Conservation (phyloP, 805 yeast species). For the Priceomyces castillae region DNA sequence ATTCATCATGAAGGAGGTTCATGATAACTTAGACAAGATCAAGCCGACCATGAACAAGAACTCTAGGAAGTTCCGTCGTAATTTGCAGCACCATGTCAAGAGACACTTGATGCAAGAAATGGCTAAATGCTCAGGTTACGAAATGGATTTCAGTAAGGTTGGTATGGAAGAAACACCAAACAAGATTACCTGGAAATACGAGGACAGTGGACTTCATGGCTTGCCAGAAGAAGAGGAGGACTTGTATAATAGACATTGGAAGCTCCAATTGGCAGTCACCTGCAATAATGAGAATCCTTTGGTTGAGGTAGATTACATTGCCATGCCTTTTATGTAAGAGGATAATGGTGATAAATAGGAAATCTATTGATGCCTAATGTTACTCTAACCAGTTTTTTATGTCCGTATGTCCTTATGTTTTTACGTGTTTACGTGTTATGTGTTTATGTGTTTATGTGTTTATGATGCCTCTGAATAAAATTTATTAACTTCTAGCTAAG, state of each 20-base stretch:
- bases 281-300: constrained; percentile 66
- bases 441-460: constrained; percentile 3
- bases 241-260: constrained; percentile 55
- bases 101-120: constrained; percentile 70
- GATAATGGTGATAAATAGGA: too few relatives aligned
- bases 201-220: constrained; percentile 58
- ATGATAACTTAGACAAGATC: constrained; percentile 66
- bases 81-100: constrained; percentile 70
- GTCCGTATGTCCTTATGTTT: constrained; percentile 3
- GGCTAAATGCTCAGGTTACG: constrained; percentile 57
- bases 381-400: too few relatives aligned
- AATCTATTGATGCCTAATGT: too few relatives aligned
- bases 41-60: constrained; percentile 71
- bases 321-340: constrained; percentile 39
- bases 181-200: constrained; percentile 59
- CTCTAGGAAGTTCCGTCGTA: constrained; percentile 67
- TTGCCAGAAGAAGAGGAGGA: constrained; percentile 47
- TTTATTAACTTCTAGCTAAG: constrained; percentile 21
- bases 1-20: constrained; percentile 63
- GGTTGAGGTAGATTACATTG: constrained; percentile 62
- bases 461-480: constrained; percentile 1
- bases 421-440: constrained; percentile 8
- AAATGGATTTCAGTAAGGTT: constrained; percentile 47
- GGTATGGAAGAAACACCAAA: constrained; percentile 49
- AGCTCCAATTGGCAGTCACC: constrained; percentile 58